A percentile compares a stretch with the other conserved stretches of the same genome.
Conservation (phyloP, 352 stramenopile species). For the Blastocystis sp. region DNA sequence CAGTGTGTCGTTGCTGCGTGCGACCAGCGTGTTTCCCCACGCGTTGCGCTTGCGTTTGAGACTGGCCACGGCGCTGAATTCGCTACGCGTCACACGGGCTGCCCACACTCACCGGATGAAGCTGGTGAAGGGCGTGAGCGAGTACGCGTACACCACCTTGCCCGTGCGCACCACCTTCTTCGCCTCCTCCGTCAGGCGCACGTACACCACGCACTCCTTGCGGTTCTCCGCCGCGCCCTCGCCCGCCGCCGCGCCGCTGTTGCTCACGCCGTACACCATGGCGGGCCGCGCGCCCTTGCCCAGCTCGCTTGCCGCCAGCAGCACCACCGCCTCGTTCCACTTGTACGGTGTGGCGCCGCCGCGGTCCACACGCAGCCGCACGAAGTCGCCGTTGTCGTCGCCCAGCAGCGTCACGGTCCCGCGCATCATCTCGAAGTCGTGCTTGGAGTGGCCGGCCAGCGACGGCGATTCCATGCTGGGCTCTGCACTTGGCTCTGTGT, state of each 20-base stretch:
- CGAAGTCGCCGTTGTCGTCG: slow-evolving; percentile 8
- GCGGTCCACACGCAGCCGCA: neutral
- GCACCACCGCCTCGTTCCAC: slow-evolving; percentile 39
- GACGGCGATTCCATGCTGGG: too few relatives aligned
- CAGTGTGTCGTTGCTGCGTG: neutral
- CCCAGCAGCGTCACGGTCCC: neutral
- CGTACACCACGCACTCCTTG: neutral
- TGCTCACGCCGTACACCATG: slow-evolving; percentile 20
- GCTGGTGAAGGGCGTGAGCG: slow-evolving; percentile 1
- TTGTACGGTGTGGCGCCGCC: slow-evolving; percentile 8
- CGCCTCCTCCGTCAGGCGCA: neutral
- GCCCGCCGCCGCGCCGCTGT: neutral
- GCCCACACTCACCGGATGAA: neutral
- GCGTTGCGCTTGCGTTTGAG: neutral
- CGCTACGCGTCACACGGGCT: neutral
- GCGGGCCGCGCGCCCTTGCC: neutral
- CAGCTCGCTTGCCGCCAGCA: neutral
- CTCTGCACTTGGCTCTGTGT: too few relatives aligned
- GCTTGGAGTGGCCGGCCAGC: neutral
- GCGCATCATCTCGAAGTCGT: neutral
- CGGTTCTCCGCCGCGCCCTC: neutral
- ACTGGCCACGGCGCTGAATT: slow-evolving; percentile 3
- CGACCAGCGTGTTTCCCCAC: neutral
- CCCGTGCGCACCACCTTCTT: neutral
- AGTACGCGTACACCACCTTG: neutral